Base-by-base conservation (phyloP, 2,329 filamentous ascomycete species). In the Atkinsonella texensis region DNA sequence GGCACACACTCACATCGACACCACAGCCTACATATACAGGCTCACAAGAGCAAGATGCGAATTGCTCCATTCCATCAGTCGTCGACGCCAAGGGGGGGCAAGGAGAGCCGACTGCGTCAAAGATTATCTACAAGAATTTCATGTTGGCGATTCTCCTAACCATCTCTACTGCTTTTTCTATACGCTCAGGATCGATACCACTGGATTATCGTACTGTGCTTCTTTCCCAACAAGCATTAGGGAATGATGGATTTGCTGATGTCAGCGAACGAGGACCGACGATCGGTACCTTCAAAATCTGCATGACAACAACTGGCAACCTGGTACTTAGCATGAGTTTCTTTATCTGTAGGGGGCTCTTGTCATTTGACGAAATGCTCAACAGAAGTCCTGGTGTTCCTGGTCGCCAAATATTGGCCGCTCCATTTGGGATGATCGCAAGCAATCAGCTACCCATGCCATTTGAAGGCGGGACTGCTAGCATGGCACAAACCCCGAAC, bases 241-340 rank as follows among this genome's bases (percentile, higher is more conserved):
- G 54, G 49, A 42, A 47, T 33, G 47, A 53, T 33, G 58, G 57
- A 31, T 52, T 54, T 8, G 57, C 59, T 28, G 57, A 54, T 32
- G 47, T 53, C 11, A 46, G 51, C 13, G 57, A 57, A 44, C 53
- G 53, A 12, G 53, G 58, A 15, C 61, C 62, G 13, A 54, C 75
- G 2, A 62, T 77, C 20, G 77, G 74, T 2, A 78, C 74, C 7
- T 70, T 81, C 15, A 72, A 73, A 46, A 69, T 74, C 9, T 77
- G 78, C 55, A 60, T 81, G 48, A 81, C 78, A 6, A 80, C 75
- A 1, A 75, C 74, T 0, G 79, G 79, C 2, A 70, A 71, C 11
- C 65, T 82, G 8, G 63, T 81, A 13, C 65, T 80, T 28, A 72
- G 70, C 42, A 59, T 81, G 28, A 69, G 67, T 40, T 68, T 79